A percentile compares a stretch with the other conserved stretches of the same genome.
Evolutionary conservation across 495 filamentous ascomycete genomes (phyloP).

Genomic region (Penicillium psychrofluorescens): DNA sequence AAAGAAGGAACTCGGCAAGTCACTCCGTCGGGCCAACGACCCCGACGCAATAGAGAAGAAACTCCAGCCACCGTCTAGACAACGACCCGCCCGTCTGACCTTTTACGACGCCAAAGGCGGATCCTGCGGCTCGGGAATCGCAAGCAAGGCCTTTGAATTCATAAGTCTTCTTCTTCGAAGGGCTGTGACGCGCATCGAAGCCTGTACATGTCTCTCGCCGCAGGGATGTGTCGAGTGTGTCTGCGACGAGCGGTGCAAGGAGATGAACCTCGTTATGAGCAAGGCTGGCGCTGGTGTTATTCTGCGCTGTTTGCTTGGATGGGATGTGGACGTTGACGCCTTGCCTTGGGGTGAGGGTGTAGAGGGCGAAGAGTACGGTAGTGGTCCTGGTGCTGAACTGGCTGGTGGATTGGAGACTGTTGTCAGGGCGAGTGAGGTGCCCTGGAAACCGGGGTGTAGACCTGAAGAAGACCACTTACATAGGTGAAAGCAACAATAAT

Average conservation of each 20-base stretch:
- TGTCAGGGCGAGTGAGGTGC: constrained; percentile 60
- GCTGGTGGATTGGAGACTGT: constrained; percentile 80
- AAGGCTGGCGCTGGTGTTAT: constrained; percentile 83
- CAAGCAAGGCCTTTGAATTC: constrained; percentile 88
- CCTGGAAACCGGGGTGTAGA: constrained; percentile 31
- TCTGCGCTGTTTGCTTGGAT: constrained; percentile 63
- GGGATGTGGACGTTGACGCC: constrained; percentile 64
- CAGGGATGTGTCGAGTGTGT: constrained; percentile 87
- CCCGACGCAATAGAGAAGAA: constrained; percentile 9
- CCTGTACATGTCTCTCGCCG: constrained; percentile 53
- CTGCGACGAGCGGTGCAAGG: constrained; percentile 75
- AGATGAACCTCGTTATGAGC: constrained; percentile 87
- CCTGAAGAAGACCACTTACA: not conserved
- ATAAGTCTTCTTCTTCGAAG: constrained; percentile 69
- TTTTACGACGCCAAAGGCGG: constrained; percentile 96
- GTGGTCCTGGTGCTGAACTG: constrained; percentile 41
- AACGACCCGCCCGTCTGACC: constrained; percentile 79
- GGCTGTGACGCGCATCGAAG: constrained; percentile 70
- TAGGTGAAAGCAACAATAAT: too few relatives aligned
- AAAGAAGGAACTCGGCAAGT: constrained; percentile 47
- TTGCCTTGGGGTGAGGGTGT: constrained; percentile 73
- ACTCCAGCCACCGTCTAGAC: constrained; percentile 50
- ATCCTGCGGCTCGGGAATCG: constrained; percentile 73
- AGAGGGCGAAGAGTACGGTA: constrained; percentile 14
- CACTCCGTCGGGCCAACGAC: constrained; percentile 22